Evolutionary conservation across 306 rosid genomes (phyloP).

Genomic region (Prinsepia uniflora): DNA sequence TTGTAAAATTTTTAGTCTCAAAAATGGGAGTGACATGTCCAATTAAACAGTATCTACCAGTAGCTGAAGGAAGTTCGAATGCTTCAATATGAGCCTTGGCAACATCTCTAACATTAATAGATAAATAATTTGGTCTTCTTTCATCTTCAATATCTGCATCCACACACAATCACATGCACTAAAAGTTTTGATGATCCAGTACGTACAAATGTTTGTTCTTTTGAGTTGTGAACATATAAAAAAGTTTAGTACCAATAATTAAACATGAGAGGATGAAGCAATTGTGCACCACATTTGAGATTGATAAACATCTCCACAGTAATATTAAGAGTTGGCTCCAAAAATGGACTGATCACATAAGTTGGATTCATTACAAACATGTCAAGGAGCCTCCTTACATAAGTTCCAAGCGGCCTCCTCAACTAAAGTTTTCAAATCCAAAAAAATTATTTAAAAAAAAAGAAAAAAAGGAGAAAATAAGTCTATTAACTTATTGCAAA

Average conservation of each 20-base stretch:
- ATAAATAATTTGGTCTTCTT: background rate
- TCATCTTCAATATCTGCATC: no score
- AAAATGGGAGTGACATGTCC: background rate
- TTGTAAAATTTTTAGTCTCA: background rate
- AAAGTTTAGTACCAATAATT: no score
- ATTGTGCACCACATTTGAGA: background rate
- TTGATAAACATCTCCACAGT: background rate
- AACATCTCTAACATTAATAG: background rate
- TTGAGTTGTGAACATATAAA: no score
- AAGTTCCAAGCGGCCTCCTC: slow-evolving; percentile 32
- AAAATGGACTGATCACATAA: slow-evolving; percentile 20
- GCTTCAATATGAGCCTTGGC: slow-evolving; percentile 2
- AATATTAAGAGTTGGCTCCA: slow-evolving; percentile 21
- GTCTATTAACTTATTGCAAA: no score
- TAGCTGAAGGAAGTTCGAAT: background rate
- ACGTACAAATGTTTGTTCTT: no score
- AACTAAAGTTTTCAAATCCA: slow-evolving; percentile 20
- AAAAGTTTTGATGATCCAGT: no score
- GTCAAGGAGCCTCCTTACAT: slow-evolving; percentile 23
- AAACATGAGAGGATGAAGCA: no score
- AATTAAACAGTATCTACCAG: background rate
- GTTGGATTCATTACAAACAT: slow-evolving; percentile 14
- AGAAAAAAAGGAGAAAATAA: no score
- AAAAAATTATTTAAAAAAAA: no score
- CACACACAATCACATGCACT: no score